Evolutionary conservation across 2,329 filamentous ascomycete genomes (phyloP).

Genomic region (Trichoderma guizhouense): DNA sequence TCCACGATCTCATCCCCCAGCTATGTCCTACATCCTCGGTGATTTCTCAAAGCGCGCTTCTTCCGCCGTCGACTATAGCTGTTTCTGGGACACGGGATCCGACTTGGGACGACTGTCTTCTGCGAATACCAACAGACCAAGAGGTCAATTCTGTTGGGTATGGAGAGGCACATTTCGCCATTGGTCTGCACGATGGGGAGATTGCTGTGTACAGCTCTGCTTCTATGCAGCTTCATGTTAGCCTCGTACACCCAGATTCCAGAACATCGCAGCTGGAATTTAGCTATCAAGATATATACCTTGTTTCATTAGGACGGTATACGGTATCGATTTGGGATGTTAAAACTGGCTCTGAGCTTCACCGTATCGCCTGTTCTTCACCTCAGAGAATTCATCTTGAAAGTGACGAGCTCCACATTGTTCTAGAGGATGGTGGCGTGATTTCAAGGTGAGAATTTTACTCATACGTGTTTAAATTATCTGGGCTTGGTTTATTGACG

Average conservation of each 20-base stretch:
- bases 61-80: not conserved
- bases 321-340: not conserved
- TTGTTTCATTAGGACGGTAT: not conserved
- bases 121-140: not conserved
- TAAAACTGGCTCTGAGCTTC: not conserved
- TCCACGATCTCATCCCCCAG: slow-evolving; percentile 8
- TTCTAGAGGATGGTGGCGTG: not conserved
- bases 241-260: not conserved
- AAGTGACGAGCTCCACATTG: not conserved
- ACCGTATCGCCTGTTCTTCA: not conserved
- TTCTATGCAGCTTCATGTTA: not conserved
- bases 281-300: not conserved
- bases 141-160: not conserved
- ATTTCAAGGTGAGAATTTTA: not conserved
- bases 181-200: not conserved
- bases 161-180: slow-evolving; percentile 4
- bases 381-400: not conserved
- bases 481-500: not conserved
- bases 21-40: not conserved
- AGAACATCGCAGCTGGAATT: not conserved
- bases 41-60: not conserved
- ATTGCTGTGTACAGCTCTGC: slow-evolving; percentile 1
- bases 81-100: not conserved
- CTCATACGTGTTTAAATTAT: too few species aligned
- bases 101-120: slow-evolving; percentile 1